Percentiles rank a stretch among this genome's conserved stretches.
phyloP scores from a whole-genome alignment of 2,329 filamentous ascomycete genomes.

The Aspergillus proliferans region DNA sequence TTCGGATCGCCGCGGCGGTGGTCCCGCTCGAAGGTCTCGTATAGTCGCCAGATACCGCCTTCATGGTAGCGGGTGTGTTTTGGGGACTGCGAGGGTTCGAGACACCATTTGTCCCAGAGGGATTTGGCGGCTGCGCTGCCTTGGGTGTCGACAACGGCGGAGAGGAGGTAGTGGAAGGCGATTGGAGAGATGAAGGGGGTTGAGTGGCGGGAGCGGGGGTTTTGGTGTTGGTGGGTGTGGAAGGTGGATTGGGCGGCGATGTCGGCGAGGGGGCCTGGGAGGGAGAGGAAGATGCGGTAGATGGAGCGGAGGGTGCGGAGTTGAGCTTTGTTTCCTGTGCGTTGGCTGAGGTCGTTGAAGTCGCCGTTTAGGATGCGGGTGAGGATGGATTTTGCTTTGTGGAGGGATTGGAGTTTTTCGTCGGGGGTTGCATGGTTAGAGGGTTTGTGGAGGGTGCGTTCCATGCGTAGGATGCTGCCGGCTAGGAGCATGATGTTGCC shows the following conservation, averaged over 20 bases:
- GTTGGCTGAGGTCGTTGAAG: constrained; percentile 22
- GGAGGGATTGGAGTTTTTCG: constrained; percentile 13
- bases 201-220: constrained; percentile 9
- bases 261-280: constrained; percentile 26
- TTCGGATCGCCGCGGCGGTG: constrained; percentile 16
- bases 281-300: constrained; percentile 23
- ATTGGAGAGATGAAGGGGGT: constrained; percentile 26
- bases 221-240: constrained; percentile 5
- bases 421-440: constrained; percentile 4
- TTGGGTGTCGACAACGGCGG: constrained; percentile 47
- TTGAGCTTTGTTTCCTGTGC: constrained; percentile 19
- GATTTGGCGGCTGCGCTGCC: constrained; percentile 43
- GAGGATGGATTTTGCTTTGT: constrained; percentile 26
- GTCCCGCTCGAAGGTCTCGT: constrained; percentile 16
- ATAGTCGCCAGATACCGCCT: constrained; percentile 24
- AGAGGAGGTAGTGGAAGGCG: constrained; percentile 49
- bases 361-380: constrained; percentile 29
- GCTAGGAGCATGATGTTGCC: constrained; percentile 31
- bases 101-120: constrained; percentile 46
- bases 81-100: constrained; percentile 17
- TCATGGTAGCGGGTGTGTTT: constrained; percentile 15
- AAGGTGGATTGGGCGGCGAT: constrained; percentile 13
- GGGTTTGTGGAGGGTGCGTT: constrained; percentile 17
- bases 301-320: constrained; percentile 23
- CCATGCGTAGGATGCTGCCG: constrained; percentile 36